A percentile compares a stretch with the other conserved stretches of the same genome.
phyloP scores from a whole-genome alignment of 306 rosid species.

The Canavalia ensiformis region DNA sequence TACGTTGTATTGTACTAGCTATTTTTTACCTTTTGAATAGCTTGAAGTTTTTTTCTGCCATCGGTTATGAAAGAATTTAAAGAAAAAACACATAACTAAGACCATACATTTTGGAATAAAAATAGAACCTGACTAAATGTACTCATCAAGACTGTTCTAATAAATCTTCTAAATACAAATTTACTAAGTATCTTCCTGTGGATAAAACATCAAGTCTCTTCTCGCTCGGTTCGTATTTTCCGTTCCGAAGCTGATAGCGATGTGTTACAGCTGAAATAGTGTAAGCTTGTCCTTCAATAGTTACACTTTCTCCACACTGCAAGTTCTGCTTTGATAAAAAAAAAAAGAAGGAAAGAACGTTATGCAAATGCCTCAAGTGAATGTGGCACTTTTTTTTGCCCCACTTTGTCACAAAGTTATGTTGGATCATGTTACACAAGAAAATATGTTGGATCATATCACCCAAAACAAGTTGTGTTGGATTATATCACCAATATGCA shows the following conservation, averaged over 20 bases:
- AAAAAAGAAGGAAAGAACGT: background rate
- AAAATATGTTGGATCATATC: slow-evolving; percentile 47
- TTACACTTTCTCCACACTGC: slow-evolving; percentile 60
- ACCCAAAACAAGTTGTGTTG: slow-evolving; percentile 40
- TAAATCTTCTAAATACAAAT: slow-evolving; percentile 77
- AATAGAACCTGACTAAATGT: slow-evolving; percentile 20
- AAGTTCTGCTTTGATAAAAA: slow-evolving; percentile 47
- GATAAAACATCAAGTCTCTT: slow-evolving; percentile 94
- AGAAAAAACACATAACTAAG: slow-evolving; percentile 34
- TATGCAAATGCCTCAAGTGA: slow-evolving; percentile 26
- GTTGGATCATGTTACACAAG: slow-evolving; percentile 47
- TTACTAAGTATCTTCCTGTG: slow-evolving; percentile 89
- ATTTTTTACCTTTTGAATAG: background rate
- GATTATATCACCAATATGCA: slow-evolving; percentile 50
- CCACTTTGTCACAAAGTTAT: slow-evolving; percentile 42
- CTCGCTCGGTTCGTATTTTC: slow-evolving; percentile 93
- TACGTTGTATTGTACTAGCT: background rate
- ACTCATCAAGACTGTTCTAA: slow-evolving; percentile 79
- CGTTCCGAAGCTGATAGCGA: slow-evolving; percentile 93
- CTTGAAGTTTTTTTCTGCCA: background rate
- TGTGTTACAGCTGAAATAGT: slow-evolving; percentile 88
- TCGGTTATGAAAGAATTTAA: background rate
- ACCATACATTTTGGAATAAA: slow-evolving; percentile 38
- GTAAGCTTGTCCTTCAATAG: slow-evolving; percentile 78
- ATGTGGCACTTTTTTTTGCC: slow-evolving; percentile 50